Conservation (phyloP, 768 basidiomycete species). For the Lactarius tabidus region DNA sequence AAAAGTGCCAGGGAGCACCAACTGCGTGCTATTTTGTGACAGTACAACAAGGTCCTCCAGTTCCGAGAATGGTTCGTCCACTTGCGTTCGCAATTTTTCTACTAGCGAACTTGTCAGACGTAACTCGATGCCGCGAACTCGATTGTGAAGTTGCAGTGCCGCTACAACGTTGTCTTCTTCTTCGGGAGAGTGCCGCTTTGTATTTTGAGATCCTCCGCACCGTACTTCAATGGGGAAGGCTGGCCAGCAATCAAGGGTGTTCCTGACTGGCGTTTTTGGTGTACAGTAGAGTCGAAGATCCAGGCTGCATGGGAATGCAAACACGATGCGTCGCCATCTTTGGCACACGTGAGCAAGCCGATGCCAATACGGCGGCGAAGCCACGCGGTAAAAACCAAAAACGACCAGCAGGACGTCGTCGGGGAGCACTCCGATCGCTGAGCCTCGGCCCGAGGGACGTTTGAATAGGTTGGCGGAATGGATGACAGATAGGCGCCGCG, state of each 20-base stretch:
- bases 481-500: not conserved
- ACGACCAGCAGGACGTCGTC: not conserved
- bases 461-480: not conserved
- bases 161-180: not conserved
- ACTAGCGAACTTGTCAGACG: not conserved
- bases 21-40: not conserved
- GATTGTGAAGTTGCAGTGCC: not conserved
- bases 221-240: not conserved
- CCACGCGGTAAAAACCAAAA: not conserved
- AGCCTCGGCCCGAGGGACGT: not conserved
- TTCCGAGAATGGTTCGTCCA: not conserved
- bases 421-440: not conserved
- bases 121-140: not conserved
- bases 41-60: not conserved
- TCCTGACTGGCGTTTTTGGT: not conserved
- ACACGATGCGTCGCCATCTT: not conserved
- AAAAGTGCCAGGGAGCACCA: not conserved
- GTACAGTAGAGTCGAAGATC: not conserved
- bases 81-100: not conserved
- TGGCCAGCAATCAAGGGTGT: not conserved
- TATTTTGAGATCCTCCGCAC: not conserved
- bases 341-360: not conserved
- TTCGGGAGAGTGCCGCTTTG: not conserved
- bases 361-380: not conserved
- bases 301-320: not conserved